Evolutionary conservation across 331 rosid genomes (phyloP).

Genomic region (Saraca asoca): DNA sequence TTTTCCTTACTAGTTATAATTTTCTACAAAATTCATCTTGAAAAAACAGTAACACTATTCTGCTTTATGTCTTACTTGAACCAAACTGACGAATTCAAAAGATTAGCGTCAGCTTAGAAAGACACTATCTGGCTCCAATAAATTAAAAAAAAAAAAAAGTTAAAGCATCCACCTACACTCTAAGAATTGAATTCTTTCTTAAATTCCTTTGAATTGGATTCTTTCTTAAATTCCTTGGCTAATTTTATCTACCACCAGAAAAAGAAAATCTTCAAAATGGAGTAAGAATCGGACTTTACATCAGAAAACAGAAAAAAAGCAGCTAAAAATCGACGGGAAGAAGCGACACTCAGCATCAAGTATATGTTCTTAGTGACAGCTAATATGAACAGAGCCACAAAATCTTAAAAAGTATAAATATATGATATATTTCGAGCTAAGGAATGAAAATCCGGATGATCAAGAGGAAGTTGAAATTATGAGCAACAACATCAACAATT

Average conservation of each 20-base stretch:
- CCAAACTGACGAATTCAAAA: too few species aligned
- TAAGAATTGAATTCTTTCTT: slow-evolving; percentile 38
- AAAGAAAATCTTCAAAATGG: slow-evolving; percentile 29
- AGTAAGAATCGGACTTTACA: slow-evolving; percentile 36
- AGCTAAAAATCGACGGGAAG: not conserved
- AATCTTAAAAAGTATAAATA: not conserved
- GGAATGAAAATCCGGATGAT: slow-evolving; percentile 10
- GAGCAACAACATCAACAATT: slow-evolving; percentile 35
- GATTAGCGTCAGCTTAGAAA: too few species aligned
- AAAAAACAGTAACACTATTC: too few species aligned
- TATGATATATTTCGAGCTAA: not conserved
- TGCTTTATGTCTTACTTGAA: too few species aligned
- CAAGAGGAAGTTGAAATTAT: slow-evolving; percentile 23
- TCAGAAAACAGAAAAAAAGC: not conserved
- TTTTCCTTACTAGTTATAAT: too few species aligned
- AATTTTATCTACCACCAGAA: slow-evolving; percentile 11
- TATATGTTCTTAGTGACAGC: slow-evolving; percentile 14
- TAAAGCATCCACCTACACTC: slow-evolving; percentile 2
- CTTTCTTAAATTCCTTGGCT: slow-evolving; percentile 26
- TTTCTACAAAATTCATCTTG: too few species aligned
- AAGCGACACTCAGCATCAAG: not conserved
- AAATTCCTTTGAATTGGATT: slow-evolving; percentile 28
- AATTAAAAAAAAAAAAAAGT: too few species aligned
- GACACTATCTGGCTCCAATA: too few species aligned
- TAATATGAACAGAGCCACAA: not conserved